phyloP scores from a whole-genome alignment of 2,329 filamentous ascomycete genomes.

The Aspergillus viridinutans region DNA sequence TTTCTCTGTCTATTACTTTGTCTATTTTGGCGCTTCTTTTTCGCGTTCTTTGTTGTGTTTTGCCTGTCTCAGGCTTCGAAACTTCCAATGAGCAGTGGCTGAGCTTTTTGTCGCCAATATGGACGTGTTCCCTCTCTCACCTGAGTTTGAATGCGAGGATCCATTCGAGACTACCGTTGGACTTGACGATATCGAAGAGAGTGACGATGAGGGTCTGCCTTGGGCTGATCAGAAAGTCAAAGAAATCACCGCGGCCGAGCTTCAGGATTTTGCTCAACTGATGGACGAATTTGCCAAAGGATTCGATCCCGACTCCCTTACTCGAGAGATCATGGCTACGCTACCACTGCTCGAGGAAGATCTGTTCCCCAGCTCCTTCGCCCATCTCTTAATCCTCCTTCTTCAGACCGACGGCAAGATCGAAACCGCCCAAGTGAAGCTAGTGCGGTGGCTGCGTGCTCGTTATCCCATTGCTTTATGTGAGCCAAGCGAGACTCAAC shows the following conservation, averaged over 20 bases:
- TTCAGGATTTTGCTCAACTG: slow-evolving; percentile 9
- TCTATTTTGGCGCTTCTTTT: background rate
- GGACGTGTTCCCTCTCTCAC: background rate
- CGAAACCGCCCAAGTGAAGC: slow-evolving; percentile 60
- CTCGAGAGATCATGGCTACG: slow-evolving; percentile 5
- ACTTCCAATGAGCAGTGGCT: background rate
- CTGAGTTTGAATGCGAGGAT: background rate
- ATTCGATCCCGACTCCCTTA: slow-evolving; percentile 17
- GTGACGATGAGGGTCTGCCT: slow-evolving; percentile 1
- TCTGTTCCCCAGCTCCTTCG: slow-evolving; percentile 19
- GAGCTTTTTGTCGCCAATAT: background rate
- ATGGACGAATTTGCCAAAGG: slow-evolving; percentile 16
- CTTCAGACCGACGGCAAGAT: slow-evolving; percentile 51
- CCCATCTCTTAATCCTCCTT: slow-evolving; percentile 21
- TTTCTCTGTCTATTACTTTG: background rate
- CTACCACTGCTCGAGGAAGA: slow-evolving; percentile 5
- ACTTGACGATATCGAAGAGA: slow-evolving; percentile 8
- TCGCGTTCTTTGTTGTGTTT: background rate
- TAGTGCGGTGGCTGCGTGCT: slow-evolving; percentile 60
- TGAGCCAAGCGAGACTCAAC: slow-evolving; percentile 2
- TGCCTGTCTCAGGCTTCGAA: background rate
- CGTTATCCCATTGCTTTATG: slow-evolving; percentile 11
- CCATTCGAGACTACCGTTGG: background rate
- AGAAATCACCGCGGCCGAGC: slow-evolving; percentile 10
- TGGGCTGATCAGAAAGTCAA: slow-evolving; percentile 9